Conservation (phyloP, 331 rosid genomes). For the Quercus lobata region DNA sequence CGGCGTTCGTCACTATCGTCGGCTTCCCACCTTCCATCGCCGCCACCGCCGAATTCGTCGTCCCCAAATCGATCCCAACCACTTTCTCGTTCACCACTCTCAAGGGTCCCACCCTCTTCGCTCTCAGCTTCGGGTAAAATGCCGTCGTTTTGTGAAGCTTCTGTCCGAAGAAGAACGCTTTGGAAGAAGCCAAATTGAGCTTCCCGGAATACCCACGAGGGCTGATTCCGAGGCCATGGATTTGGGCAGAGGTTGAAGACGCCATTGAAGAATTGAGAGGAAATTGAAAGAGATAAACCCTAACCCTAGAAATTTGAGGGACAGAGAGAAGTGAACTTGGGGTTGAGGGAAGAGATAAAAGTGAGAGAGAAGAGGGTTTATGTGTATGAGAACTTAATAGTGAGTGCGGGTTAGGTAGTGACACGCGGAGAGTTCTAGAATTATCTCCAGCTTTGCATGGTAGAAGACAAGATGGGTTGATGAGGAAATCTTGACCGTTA, state of each 20-base stretch:
- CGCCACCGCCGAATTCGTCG: slow-evolving; percentile 48
- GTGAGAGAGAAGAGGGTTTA: background rate
- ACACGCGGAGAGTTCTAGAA: slow-evolving; percentile 46
- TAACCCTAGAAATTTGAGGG: background rate
- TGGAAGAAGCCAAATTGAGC: slow-evolving; percentile 8
- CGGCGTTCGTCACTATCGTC: slow-evolving; percentile 58
- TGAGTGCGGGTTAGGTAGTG: slow-evolving; percentile 27
- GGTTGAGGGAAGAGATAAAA: background rate
- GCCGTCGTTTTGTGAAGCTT: slow-evolving; percentile 8
- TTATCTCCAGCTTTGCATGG: slow-evolving; percentile 21
- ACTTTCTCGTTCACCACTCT: slow-evolving; percentile 61
- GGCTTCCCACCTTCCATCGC: slow-evolving; percentile 55
- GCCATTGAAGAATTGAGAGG: background rate
- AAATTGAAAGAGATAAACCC: background rate
- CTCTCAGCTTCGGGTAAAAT: slow-evolving; percentile 32
- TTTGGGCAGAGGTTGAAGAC: slow-evolving; percentile 52
- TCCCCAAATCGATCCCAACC: slow-evolving; percentile 65
- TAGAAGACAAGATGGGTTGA: background rate
- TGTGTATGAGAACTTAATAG: background rate
- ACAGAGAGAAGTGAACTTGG: too few relatives aligned
- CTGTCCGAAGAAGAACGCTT: slow-evolving; percentile 40
- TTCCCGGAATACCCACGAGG: slow-evolving; percentile 21
- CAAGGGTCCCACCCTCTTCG: slow-evolving; percentile 15
- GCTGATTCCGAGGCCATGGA: slow-evolving; percentile 48
- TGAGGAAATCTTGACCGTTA: slow-evolving; percentile 1